phyloP scores from a whole-genome alignment of 805 yeast species.

The Metschnikowia noctiluminum region DNA sequence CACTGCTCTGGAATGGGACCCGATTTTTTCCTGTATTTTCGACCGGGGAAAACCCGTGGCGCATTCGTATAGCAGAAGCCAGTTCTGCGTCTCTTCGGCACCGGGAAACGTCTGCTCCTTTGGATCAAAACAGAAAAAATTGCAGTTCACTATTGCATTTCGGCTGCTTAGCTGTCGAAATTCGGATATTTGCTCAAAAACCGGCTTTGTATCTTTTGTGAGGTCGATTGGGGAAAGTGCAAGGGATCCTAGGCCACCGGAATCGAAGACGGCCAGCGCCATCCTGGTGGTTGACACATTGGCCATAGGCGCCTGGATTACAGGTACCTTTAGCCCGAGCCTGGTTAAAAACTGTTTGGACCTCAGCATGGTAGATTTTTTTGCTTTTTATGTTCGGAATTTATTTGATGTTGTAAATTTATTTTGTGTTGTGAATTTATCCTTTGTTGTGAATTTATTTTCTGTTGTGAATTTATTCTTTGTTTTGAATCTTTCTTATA shows the following conservation, averaged over 20 bases:
- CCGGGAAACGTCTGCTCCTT: constrained; percentile 16
- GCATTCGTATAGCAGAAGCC: constrained; percentile 19
- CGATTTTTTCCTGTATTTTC: background rate
- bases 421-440: too few species aligned
- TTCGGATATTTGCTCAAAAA: constrained; percentile 12
- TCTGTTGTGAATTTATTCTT: too few species aligned
- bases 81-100: constrained; percentile 19
- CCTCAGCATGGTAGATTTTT: background rate
- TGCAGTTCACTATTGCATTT: constrained; percentile 35
- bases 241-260: constrained; percentile 53
- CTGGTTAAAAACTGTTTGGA: background rate
- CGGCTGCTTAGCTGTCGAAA: constrained; percentile 16
- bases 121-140: constrained; percentile 45
- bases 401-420: too few species aligned
- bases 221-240: constrained; percentile 36
- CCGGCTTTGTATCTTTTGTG: constrained; percentile 17
- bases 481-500: too few species aligned
- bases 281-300: constrained; percentile 46
- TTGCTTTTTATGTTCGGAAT: background rate
- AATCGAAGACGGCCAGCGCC: constrained; percentile 39
- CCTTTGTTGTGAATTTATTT: too few species aligned
- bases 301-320: constrained; percentile 62
- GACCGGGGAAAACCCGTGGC: background rate
- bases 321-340: constrained; percentile 37
- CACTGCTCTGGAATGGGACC: constrained; percentile 20